Evolutionary conservation across 345 rosid species (phyloP).

Genomic region (Hibiscus trionum): DNA sequence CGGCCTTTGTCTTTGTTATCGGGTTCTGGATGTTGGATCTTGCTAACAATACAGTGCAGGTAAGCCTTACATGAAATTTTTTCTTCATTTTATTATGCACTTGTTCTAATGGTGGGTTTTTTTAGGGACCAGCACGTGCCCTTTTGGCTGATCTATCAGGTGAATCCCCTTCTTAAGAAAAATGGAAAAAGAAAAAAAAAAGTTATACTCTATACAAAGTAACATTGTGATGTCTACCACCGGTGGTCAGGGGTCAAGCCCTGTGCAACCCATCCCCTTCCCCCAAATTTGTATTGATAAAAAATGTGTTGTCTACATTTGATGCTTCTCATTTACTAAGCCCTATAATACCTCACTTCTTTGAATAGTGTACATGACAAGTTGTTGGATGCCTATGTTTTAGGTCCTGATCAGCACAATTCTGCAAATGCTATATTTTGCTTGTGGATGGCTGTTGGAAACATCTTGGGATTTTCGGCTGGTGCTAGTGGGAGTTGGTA

Average conservation of each 20-base stretch:
- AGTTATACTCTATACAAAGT: background rate
- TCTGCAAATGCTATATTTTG: constrained; percentile 92
- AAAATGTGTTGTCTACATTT: background rate
- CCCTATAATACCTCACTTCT: background rate
- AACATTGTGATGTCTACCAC: background rate
- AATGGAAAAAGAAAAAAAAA: background rate
- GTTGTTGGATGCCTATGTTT: constrained; percentile 11
- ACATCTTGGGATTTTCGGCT: constrained; percentile 91
- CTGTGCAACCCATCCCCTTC: too few relatives aligned
- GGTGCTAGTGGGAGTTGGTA: constrained; percentile 94
- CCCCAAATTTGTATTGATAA: too few relatives aligned
- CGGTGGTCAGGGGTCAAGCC: too few relatives aligned
- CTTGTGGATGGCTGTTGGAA: constrained; percentile 98
- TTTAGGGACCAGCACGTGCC: constrained; percentile 98
- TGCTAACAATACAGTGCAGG: constrained; percentile 97
- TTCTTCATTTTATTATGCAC: background rate
- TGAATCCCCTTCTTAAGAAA: constrained; percentile 14
- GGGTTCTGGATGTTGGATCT: constrained; percentile 99
- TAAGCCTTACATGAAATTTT: constrained; percentile 16
- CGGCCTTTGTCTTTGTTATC: constrained; percentile 76
- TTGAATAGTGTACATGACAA: constrained; percentile 9
- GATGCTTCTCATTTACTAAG: background rate
- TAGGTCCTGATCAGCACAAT: constrained; percentile 95
- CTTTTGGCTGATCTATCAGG: constrained; percentile 92
- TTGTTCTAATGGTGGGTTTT: constrained; percentile 12